A percentile compares a stretch with the other conserved stretches of the same genome.
These are phyloP conservation scores for Streptanthus diversifolius DNA, from an alignment of 345 rosid genomes.

Conservation along the genomic window DNA sequence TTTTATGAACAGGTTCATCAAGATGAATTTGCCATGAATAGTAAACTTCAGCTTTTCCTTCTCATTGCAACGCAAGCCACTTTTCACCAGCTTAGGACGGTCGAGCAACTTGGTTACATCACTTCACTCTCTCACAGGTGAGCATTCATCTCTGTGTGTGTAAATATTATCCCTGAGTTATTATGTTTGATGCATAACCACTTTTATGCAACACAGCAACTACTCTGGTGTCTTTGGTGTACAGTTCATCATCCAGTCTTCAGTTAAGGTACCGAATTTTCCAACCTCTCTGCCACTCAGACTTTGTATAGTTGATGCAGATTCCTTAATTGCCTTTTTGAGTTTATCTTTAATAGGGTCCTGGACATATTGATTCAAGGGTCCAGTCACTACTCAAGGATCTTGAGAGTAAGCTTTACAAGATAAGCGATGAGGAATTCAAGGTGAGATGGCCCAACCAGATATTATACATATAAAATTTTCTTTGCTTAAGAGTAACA, in stretches of 20 bases:
- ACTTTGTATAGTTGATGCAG: not conserved
- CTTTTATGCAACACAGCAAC: not conserved
- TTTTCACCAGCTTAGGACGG: not conserved
- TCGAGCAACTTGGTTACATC: not conserved
- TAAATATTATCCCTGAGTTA: not conserved
- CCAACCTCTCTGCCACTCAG: not conserved
- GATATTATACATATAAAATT: not conserved
- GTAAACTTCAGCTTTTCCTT: not conserved
- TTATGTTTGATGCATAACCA: not conserved
- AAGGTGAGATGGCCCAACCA: constrained; percentile 45
- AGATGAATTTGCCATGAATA: constrained; percentile 48
- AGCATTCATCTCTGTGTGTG: not conserved
- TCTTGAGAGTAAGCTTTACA: constrained; percentile 58
- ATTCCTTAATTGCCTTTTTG: not conserved
- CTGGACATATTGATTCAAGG: constrained; percentile 69
- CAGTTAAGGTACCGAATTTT: not conserved
- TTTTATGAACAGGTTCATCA: constrained; percentile 60
- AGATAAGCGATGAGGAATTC: constrained; percentile 71
- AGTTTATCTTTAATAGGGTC: constrained; percentile 43
- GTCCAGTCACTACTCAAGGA: constrained; percentile 66
- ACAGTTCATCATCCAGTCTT: not conserved
- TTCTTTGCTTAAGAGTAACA: not conserved
- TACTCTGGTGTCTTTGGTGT: not conserved
- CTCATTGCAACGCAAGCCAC: not conserved
- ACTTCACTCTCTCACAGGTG: not conserved